Evolutionary conservation across 2,329 filamentous ascomycete genomes (phyloP), one percentile per base, ranked within the genome.

Genomic region (Ceratocystis harringtonii): DNA sequence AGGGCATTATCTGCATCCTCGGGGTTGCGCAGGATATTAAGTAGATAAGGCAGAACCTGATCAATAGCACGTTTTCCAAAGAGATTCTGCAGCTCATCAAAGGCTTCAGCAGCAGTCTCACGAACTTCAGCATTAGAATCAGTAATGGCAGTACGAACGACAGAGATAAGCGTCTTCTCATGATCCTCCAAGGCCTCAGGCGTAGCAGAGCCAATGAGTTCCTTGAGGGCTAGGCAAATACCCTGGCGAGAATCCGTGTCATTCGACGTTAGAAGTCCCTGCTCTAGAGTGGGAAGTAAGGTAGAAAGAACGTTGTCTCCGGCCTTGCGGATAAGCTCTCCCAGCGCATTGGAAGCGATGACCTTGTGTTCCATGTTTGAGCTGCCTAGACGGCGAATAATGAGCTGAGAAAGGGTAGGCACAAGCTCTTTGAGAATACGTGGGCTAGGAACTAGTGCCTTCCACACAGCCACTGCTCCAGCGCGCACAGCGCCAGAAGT

Each of bases 311-410:
- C 92, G 65, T 90, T 88, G 74, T 99, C 94, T 68, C 95, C 94
- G 72, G 94, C 92, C 76, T 96, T 96, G 72, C 94, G 87, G 72
- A 99, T 97, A 70, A 99, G 84, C 74, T 99, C 94, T 72, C 94
- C 94, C 65, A 99, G 81, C 61, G 94, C 91, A 74, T 97, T 97
- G 74, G 92, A 92, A 70, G 95, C 94, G 79, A 99, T 99, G 70
- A 96, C 88, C 79, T 96, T 97, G 76, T 99, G 94, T 75, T 99
- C 94, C 87, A 95, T 92, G 73, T 96, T 97, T 58, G 92, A 88
- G 74, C 92, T 97, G 68, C 91, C 94, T 70, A 99, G 83, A 61
- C 94, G 89, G 67, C 90, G 86, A 73, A 99, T 97, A 71, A 99
- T 88, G 69, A 99, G 85, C 74, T 96, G 92, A 5, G 91, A 95